Conservation (phyloP, 2,329 filamentous ascomycete genomes). For the Trichophyton verrucosum region DNA sequence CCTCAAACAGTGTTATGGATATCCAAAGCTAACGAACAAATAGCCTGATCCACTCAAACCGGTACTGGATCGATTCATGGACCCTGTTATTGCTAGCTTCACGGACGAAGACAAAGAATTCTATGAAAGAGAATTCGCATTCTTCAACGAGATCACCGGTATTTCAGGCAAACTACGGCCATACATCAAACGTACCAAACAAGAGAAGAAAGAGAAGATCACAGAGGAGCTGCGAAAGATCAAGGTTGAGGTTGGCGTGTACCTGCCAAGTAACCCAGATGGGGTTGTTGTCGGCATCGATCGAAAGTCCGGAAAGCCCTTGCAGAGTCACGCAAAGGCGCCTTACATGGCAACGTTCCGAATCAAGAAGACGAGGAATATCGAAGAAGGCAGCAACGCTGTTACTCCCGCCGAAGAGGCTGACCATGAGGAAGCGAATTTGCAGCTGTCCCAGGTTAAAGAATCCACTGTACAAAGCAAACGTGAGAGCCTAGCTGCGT, state of each 20-base stretch:
- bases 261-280: slow-evolving; percentile 92
- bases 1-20: not conserved
- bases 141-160: slow-evolving; percentile 91
- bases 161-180: slow-evolving; percentile 95
- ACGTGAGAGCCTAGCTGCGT: not conserved
- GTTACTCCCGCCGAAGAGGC: slow-evolving; percentile 34
- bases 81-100: slow-evolving; percentile 71
- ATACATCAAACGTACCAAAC: slow-evolving; percentile 79
- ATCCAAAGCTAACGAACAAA: slow-evolving; percentile 5
- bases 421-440: not conserved
- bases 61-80: slow-evolving; percentile 80
- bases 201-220: slow-evolving; percentile 98
- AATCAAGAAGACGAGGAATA: slow-evolving; percentile 64
- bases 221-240: slow-evolving; percentile 97
- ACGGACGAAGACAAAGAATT: slow-evolving; percentile 66
- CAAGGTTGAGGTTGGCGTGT: slow-evolving; percentile 91
- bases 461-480: slow-evolving; percentile 12
- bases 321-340: slow-evolving; percentile 96
- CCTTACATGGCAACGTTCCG: slow-evolving; percentile 99
- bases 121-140: slow-evolving; percentile 90
- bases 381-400: slow-evolving; percentile 35
- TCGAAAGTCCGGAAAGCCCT: slow-evolving; percentile 88
- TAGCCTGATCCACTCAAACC: slow-evolving; percentile 86
- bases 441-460: slow-evolving; percentile 1
- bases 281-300: slow-evolving; percentile 97